Percentiles rank a stretch among this genome's conserved stretches.
Conservation (phyloP, 495 filamentous ascomycete genomes). For the Neurospora africana region DNA sequence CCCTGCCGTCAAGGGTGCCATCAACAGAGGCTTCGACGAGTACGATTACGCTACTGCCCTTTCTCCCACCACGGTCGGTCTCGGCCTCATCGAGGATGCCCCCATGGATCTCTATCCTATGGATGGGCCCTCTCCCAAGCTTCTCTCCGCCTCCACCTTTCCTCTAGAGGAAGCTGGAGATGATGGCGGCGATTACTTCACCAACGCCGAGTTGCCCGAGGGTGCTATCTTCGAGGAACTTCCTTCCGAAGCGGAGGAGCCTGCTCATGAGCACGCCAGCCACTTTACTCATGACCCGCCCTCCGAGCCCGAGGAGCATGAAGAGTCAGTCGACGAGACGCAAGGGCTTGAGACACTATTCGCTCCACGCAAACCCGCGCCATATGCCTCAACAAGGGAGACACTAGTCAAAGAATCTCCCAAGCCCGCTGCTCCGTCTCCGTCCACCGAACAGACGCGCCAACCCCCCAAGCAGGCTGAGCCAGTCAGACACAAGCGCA, state of each 20-base stretch:
- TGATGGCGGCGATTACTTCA: neutral
- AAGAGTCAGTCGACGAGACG: neutral
- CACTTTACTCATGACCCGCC: constrained; percentile 29
- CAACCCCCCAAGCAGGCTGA: neutral
- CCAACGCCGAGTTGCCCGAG: neutral
- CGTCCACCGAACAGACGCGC: neutral
- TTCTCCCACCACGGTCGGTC: constrained; percentile 7
- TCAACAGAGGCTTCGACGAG: neutral
- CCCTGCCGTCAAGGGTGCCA: neutral
- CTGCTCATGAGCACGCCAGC: constrained; percentile 9
- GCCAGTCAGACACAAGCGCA: neutral
- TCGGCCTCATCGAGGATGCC: constrained; percentile 17
- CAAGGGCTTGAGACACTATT: neutral
- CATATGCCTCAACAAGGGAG: neutral
- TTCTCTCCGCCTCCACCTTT: constrained; percentile 7
- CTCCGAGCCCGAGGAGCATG: constrained; percentile 23
- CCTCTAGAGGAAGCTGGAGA: constrained; percentile 9
- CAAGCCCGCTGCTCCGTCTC: neutral
- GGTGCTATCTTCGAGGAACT: constrained; percentile 8
- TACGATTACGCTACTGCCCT: neutral
- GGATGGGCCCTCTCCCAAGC: constrained; percentile 17
- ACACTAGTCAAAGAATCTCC: neutral
- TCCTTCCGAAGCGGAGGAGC: neutral
- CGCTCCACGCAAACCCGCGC: neutral
- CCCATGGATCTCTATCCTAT: constrained; percentile 18